Percentiles rank a stretch among this genome's conserved stretches.
Evolutionary conservation across 1,284 basidiomycete species (phyloP).

Genomic region (Moesziomyces antarcticus): DNA sequence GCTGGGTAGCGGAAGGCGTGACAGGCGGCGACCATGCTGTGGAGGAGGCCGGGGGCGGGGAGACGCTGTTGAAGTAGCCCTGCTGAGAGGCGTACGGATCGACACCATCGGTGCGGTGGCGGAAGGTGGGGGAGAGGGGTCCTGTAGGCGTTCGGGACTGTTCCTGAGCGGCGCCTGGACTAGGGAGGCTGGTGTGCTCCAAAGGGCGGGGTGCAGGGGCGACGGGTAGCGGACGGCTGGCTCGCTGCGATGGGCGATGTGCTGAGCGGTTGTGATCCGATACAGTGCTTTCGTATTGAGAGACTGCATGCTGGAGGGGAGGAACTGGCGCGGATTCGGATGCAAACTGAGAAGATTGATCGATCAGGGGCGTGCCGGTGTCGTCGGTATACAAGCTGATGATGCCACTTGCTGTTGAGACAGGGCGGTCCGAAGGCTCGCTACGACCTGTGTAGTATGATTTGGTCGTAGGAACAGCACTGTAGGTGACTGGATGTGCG

Average conservation of each 20-base stretch:
- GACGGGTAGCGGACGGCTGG: slow-evolving; percentile 32
- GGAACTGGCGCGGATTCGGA: slow-evolving; percentile 3
- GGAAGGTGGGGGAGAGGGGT: slow-evolving; percentile 13
- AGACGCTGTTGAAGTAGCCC: slow-evolving; percentile 24
- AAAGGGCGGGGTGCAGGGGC: slow-evolving; percentile 15
- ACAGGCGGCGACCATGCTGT: slow-evolving; percentile 28
- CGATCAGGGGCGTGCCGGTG: slow-evolving; percentile 12
- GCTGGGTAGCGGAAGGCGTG: slow-evolving; percentile 23
- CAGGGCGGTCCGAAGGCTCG: slow-evolving; percentile 20
- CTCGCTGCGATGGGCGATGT: slow-evolving; percentile 23
- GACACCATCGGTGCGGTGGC: slow-evolving; percentile 2
- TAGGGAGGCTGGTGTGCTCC: slow-evolving; percentile 7
- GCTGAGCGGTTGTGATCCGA: slow-evolving; percentile 2
- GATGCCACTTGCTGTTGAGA: slow-evolving; percentile 51
- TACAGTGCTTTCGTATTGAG: neutral
- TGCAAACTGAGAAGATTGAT: slow-evolving; percentile 14
- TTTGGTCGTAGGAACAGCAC: neutral
- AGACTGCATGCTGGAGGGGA: neutral
- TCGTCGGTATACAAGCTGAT: slow-evolving; percentile 53
- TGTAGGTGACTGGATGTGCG: neutral
- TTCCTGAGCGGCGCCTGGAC: slow-evolving; percentile 8
- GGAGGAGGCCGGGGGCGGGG: slow-evolving; percentile 20
- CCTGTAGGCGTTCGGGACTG: neutral
- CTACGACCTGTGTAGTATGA: slow-evolving; percentile 1
- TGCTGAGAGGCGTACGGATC: slow-evolving; percentile 14